phyloP scores from a whole-genome alignment of 306 rosid species.

The Cyclanthera cordifolia region DNA sequence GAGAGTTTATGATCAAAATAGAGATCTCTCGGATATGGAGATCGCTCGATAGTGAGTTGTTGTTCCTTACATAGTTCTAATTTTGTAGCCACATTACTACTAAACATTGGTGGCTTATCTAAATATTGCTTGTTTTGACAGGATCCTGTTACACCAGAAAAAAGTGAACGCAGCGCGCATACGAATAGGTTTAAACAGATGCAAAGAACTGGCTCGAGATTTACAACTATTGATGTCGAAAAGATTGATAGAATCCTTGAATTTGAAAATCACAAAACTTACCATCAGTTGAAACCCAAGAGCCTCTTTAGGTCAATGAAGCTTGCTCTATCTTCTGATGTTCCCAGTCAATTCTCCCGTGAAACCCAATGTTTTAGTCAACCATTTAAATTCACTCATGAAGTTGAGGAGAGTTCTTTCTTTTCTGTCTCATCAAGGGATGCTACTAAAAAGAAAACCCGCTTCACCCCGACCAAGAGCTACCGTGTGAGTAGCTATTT shows the following conservation, averaged over 20 bases:
- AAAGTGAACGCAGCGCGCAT: slow-evolving; percentile 46
- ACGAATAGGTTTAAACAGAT: slow-evolving; percentile 29
- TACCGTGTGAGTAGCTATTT: slow-evolving; percentile 48
- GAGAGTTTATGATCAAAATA: too few species aligned
- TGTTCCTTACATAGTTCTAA: too few species aligned
- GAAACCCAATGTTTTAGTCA: background rate
- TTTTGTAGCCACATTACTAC: too few species aligned
- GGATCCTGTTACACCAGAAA: slow-evolving; percentile 86
- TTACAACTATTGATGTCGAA: slow-evolving; percentile 19
- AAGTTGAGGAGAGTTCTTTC: slow-evolving; percentile 46
- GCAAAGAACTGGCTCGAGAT: slow-evolving; percentile 56
- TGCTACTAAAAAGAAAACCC: slow-evolving; percentile 40
- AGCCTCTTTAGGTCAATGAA: slow-evolving; percentile 34
- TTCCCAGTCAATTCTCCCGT: background rate
- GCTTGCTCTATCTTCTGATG: slow-evolving; percentile 26
- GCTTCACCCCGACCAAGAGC: slow-evolving; percentile 53
- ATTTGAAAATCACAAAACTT: slow-evolving; percentile 38
- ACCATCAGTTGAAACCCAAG: slow-evolving; percentile 25
- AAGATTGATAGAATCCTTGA: slow-evolving; percentile 34
- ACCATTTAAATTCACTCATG: slow-evolving; percentile 28
- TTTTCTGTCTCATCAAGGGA: slow-evolving; percentile 48
- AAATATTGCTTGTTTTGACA: background rate
- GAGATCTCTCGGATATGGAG: too few species aligned
- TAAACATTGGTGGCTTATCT: too few species aligned
- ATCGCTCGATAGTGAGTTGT: too few species aligned